Evolutionary conservation across 345 rosid species (phyloP).

Genomic region (Rhodamnia rubescens): DNA sequence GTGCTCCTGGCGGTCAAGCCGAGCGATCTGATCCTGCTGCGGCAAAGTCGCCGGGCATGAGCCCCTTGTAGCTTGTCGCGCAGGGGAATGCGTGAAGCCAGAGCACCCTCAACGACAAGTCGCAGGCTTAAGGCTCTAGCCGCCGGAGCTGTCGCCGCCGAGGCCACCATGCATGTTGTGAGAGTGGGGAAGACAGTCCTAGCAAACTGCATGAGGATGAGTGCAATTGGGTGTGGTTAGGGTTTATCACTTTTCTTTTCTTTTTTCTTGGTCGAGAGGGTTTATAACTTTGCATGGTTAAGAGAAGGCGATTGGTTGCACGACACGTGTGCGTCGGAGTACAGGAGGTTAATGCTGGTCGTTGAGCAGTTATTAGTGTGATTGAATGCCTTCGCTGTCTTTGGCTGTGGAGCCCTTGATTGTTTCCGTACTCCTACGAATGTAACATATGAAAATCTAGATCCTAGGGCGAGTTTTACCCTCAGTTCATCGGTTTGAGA

Average conservation of each 20-base stretch:
- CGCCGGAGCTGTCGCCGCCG: rapidly evolving
- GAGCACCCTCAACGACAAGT: neutral
- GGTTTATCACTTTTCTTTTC: neutral
- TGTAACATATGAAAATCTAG: neutral
- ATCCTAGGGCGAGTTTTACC: neutral
- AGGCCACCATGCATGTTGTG: neutral
- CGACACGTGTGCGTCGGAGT: neutral
- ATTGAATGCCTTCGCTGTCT: neutral
- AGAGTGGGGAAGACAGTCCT: neutral
- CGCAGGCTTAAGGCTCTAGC: too few species aligned
- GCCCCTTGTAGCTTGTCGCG: neutral
- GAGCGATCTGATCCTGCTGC: neutral
- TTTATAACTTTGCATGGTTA: neutral
- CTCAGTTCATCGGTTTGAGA: neutral
- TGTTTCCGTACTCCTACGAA: neutral
- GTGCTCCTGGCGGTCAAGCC: neutral
- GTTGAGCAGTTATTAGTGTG: rapidly evolving
- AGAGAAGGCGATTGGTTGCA: neutral
- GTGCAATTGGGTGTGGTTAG: neutral
- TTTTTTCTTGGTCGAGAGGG: too few species aligned
- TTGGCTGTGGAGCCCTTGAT: neutral
- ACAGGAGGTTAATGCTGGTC: neutral
- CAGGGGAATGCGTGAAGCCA: neutral
- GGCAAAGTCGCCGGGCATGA: neutral
- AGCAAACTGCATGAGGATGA: neutral